phyloP scores from a whole-genome alignment of 1,139 yeast genomes.

The Taphrina deformans region DNA sequence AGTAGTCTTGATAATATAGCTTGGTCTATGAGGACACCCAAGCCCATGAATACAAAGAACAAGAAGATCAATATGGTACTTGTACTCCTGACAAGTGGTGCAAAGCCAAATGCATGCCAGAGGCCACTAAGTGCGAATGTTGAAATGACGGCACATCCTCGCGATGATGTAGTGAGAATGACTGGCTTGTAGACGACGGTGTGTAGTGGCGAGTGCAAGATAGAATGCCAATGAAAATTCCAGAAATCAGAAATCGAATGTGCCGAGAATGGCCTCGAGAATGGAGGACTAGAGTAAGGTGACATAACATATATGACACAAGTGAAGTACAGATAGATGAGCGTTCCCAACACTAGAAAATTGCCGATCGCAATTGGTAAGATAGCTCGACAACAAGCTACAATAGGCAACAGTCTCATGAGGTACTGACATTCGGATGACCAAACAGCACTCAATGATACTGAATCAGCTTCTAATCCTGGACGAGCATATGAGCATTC shows the following conservation, averaged over 20 bases:
- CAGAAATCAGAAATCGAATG: conserved; percentile 1
- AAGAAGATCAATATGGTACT: background rate
- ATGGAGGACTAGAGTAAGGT: conserved; percentile 11
- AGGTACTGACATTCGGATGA: background rate
- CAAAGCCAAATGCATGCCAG: conserved; percentile 10
- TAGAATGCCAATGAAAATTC: background rate
- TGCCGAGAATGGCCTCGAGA: background rate
- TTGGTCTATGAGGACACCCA: conserved; percentile 7
- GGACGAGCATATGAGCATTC: background rate
- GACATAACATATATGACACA: background rate
- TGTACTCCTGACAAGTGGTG: background rate
- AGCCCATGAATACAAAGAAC: conserved; percentile 1
- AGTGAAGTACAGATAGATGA: background rate
- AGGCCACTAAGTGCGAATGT: background rate
- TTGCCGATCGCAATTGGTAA: background rate
- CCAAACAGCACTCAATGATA: background rate
- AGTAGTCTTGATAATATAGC: background rate
- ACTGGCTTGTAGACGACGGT: background rate
- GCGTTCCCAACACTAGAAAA: background rate
- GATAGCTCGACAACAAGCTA: background rate
- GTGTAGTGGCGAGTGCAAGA: conserved; percentile 9
- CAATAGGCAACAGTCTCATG: background rate
- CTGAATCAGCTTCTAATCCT: background rate
- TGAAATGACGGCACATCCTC: background rate
- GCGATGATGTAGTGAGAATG: background rate